Conservation (phyloP, 2,329 filamentous ascomycete genomes). For the Coniochaeta sp. region DNA sequence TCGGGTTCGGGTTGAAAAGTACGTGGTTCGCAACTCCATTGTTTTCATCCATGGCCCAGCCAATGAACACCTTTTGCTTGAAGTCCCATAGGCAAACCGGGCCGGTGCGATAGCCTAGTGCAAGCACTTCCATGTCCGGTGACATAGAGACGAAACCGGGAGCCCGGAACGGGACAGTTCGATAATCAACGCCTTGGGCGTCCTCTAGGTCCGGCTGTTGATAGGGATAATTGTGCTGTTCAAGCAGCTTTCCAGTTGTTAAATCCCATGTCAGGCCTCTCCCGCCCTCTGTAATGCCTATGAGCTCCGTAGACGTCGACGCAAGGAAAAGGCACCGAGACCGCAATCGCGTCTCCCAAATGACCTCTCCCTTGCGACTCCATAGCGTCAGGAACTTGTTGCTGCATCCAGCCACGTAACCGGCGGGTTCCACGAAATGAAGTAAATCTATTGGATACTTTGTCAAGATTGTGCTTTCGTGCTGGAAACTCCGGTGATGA, state of each 20-base stretch:
- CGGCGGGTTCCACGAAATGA: not conserved
- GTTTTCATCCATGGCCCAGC: not conserved
- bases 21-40: not conserved
- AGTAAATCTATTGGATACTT: not conserved
- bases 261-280: not conserved
- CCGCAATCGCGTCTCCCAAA: not conserved
- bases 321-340: not conserved
- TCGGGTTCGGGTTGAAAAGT: not conserved
- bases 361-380: not conserved
- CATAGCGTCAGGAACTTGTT: not conserved
- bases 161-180: not conserved
- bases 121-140: not conserved
- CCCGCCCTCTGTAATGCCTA: not conserved
- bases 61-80: not conserved
- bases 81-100: not conserved
- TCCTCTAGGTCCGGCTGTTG: not conserved
- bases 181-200: too few relatives aligned
- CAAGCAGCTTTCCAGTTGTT: not conserved
- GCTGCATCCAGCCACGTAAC: not conserved
- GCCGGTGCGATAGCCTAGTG: not conserved
- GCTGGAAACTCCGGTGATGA: not conserved
- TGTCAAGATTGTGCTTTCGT: not conserved
- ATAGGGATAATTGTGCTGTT: not conserved
- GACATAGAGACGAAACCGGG: not conserved
- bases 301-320: not conserved